Evolutionary conservation across 2,329 filamentous ascomycete genomes (phyloP), one percentile per base, ranked within the genome.

Genomic region (Aspergillus melleus): DNA sequence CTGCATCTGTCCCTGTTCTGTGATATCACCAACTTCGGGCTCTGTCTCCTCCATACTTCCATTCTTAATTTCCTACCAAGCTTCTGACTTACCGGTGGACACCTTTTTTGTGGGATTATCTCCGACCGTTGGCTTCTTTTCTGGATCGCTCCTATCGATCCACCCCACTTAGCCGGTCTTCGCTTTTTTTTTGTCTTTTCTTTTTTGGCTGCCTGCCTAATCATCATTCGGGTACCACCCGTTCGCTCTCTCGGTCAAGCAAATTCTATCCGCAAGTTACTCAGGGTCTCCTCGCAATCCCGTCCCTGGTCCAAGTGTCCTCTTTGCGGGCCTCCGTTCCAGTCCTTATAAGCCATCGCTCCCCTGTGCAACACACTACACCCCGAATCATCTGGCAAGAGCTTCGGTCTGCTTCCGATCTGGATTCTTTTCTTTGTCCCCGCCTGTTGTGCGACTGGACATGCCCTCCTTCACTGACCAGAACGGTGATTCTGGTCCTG

Each of bases 401-500:
- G 49, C 29, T 20, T 49, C 29, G 32, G 51, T 39, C 57, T 53
- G 22, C 24, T 6, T 50, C 49, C 47, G 39, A 24, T 56, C 20
- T 30, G 20, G 49, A 19, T n/a, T 42, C 14, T 42, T 39, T 42
- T 14, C 19, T 12, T 36, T 55, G 46, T 44, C 20, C 36, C 54
- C 16, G 9, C 30, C 30, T 55, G 46, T 36, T 36, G 46, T 32
- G 54, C 39, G 54, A 42, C 51, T 49, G 59, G 60, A 65, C 59
- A 73, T 72, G 70, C 71, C 71, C 56, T 72, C 70, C 54, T 64
- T 72, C 64, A 65, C 68, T 60, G 69, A 72, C 59, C 62, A 68
- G 52, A 63, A 64, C 55, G 57, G 53, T 57, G 64, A 65, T 52
- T 57, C 60, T 29, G 66, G 63, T 47, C 57, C 63, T 58, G 66